Conservation (phyloP, 1,284 basidiomycete species). For the Ceratobasidium sp. region DNA sequence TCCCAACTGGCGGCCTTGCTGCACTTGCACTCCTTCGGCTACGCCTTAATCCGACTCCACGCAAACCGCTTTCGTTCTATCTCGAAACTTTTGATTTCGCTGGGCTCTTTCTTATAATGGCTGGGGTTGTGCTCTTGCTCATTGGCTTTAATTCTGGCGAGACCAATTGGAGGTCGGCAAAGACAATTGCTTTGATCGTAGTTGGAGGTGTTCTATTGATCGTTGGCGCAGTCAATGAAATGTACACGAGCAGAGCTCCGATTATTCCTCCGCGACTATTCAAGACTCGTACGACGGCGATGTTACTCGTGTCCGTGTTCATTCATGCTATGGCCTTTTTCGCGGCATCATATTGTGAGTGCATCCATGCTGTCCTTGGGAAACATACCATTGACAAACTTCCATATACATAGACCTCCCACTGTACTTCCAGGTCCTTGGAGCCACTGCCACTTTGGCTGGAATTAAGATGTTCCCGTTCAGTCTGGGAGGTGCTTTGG, state of each 20-base stretch:
- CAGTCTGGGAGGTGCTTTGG: slow-evolving; percentile 54
- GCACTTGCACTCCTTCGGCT: slow-evolving; percentile 83
- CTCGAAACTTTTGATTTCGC: slow-evolving; percentile 80
- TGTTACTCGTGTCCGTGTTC: slow-evolving; percentile 57
- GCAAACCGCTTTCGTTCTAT: slow-evolving; percentile 71
- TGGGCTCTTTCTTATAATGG: slow-evolving; percentile 79
- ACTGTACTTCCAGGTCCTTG: slow-evolving; percentile 59
- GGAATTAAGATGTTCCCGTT: slow-evolving; percentile 61
- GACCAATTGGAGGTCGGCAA: slow-evolving; percentile 54
- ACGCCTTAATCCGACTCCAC: slow-evolving; percentile 69
- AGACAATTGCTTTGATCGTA: slow-evolving; percentile 48
- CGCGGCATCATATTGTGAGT: slow-evolving; percentile 52
- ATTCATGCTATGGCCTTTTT: slow-evolving; percentile 59
- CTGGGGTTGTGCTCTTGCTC: slow-evolving; percentile 80
- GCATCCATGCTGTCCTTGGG: neutral
- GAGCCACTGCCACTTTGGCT: slow-evolving; percentile 57
- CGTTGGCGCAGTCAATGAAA: slow-evolving; percentile 47
- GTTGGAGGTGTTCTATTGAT: slow-evolving; percentile 46
- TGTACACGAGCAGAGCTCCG: slow-evolving; percentile 56
- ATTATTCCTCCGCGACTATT: slow-evolving; percentile 63
- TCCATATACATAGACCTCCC: slow-evolving; percentile 49
- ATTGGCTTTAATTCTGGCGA: slow-evolving; percentile 87
- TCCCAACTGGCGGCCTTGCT: slow-evolving; percentile 82
- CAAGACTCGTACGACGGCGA: slow-evolving; percentile 58
- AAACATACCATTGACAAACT: neutral